Evolutionary conservation across 1,284 basidiomycete genomes (phyloP).

Genomic region (Flammula alnicola): DNA sequence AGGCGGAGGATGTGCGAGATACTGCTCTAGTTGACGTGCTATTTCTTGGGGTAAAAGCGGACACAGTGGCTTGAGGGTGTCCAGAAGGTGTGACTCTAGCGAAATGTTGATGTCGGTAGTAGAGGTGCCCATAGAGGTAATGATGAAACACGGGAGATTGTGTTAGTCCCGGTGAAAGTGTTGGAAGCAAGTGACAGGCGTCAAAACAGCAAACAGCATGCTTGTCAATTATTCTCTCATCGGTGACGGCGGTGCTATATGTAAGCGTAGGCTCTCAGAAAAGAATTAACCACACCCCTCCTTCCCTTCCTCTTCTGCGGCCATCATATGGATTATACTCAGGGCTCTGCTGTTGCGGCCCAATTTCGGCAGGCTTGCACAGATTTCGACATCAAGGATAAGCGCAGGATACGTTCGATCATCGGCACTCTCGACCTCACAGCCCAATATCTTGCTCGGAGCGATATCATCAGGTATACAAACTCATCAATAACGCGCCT

Average conservation of each 20-base stretch:
- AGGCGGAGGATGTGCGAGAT: constrained; percentile 34
- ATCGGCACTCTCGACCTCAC: constrained; percentile 46
- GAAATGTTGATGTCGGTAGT: constrained; percentile 59
- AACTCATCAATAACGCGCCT: too few relatives aligned
- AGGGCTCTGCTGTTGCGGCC: constrained; percentile 27
- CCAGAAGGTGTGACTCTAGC: constrained; percentile 64
- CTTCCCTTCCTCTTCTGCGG: constrained; percentile 13
- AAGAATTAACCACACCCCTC: constrained; percentile 8
- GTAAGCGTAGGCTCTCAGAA: constrained; percentile 18
- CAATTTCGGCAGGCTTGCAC: constrained; percentile 44
- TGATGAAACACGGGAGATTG: too few relatives aligned
- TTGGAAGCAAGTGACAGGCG: too few relatives aligned
- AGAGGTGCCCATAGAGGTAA: constrained; percentile 21
- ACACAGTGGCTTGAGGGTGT: constrained; percentile 49
- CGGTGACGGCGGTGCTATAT: too few relatives aligned
- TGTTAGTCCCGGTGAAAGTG: constrained; percentile 4
- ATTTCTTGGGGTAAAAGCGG: constrained; percentile 51
- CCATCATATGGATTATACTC: constrained; percentile 20
- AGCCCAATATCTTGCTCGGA: constrained; percentile 49
- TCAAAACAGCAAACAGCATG: constrained; percentile 10
- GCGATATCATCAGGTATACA: constrained; percentile 50
- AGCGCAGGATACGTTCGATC: constrained; percentile 33
- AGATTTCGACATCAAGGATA: constrained; percentile 40
- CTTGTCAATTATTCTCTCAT: constrained; percentile 2
- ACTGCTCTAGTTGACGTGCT: constrained; percentile 42